Percentiles rank a stretch among this genome's conserved stretches.
These are phyloP conservation scores for Rhizopogon salebrosus DNA, from an alignment of 768 basidiomycete genomes.

Conservation along the genomic window DNA sequence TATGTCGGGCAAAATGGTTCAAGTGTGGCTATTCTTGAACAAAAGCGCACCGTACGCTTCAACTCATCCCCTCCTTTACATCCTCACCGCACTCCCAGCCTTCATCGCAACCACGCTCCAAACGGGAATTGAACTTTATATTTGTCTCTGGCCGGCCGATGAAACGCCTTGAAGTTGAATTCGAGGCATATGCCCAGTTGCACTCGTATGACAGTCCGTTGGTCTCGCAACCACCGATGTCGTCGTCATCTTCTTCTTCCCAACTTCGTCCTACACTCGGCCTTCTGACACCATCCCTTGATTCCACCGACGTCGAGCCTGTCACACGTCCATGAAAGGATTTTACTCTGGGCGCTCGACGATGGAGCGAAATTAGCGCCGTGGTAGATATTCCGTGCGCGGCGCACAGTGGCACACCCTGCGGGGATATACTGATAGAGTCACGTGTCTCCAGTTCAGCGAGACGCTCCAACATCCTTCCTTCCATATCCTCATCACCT, in stretches of 20 bases:
- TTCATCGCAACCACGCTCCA: slow-evolving; percentile 24
- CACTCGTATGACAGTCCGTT: slow-evolving; percentile 1
- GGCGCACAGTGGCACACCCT: too few relatives aligned
- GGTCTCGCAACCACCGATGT: slow-evolving; percentile 7
- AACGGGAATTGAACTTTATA: slow-evolving; percentile 36
- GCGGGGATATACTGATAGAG: slow-evolving; percentile 90
- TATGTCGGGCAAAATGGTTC: slow-evolving; percentile 93
- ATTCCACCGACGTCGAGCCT: slow-evolving; percentile 28
- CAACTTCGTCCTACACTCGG: slow-evolving; percentile 1
- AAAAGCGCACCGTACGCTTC: slow-evolving; percentile 45
- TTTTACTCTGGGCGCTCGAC: slow-evolving; percentile 95
- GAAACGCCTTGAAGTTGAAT: slow-evolving; percentile 44
- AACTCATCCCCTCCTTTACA: slow-evolving; percentile 28
- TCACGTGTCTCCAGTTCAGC: slow-evolving; percentile 95
- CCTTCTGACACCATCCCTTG: slow-evolving; percentile 13
- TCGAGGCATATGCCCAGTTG: slow-evolving; percentile 1
- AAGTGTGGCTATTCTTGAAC: slow-evolving; percentile 91
- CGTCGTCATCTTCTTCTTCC: slow-evolving; percentile 13
- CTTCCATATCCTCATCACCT: slow-evolving; percentile 95
- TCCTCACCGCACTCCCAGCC: background rate
- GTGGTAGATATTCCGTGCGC: slow-evolving; percentile 83
- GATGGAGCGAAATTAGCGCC: slow-evolving; percentile 95
- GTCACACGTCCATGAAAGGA: slow-evolving; percentile 94
- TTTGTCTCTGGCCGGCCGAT: slow-evolving; percentile 28
- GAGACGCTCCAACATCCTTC: slow-evolving; percentile 78